Percentiles rank a stretch among this genome's conserved stretches.
phyloP scores from a whole-genome alignment of 371 early-diverging fungal genomes.

The Mycotypha africana region DNA sequence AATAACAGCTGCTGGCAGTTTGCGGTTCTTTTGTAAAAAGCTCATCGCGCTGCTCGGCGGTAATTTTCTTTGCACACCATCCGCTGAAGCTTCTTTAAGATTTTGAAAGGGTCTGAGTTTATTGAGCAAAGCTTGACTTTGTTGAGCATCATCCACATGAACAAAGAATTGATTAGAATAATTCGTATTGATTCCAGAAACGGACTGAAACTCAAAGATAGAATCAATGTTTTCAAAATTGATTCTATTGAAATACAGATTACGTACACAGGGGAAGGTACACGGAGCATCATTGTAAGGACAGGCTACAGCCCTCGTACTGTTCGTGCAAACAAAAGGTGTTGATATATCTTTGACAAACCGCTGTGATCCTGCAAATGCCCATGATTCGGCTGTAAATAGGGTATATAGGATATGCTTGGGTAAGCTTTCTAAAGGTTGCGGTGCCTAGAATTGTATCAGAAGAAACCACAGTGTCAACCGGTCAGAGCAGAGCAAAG shows the following conservation, averaged over 20 bases:
- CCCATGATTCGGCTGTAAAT: slow-evolving; percentile 75
- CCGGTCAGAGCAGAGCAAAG: no score
- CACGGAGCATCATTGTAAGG: slow-evolving; percentile 50
- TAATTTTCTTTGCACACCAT: slow-evolving; percentile 48
- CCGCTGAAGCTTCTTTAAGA: slow-evolving; percentile 36
- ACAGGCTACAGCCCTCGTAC: slow-evolving; percentile 36
- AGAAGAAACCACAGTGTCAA: no score
- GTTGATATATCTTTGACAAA: slow-evolving; percentile 69
- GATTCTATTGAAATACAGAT: slow-evolving; percentile 58
- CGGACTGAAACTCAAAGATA: slow-evolving; percentile 48
- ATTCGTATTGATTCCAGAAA: slow-evolving; percentile 24
- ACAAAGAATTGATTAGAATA: slow-evolving; percentile 26
- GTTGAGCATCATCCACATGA: slow-evolving; percentile 39
- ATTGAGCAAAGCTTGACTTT: slow-evolving; percentile 16
- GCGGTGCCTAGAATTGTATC: slow-evolving; percentile 55
- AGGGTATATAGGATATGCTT: slow-evolving; percentile 70
- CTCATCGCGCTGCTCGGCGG: slow-evolving; percentile 79
- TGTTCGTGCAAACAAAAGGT: slow-evolving; percentile 56
- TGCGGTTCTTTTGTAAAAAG: slow-evolving; percentile 54
- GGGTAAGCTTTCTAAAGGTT: slow-evolving; percentile 33
- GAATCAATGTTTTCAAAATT: slow-evolving; percentile 60
- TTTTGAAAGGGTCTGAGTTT: slow-evolving; percentile 3
- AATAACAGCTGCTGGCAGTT: slow-evolving; percentile 60
- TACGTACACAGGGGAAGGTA: slow-evolving; percentile 56
- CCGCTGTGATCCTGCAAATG: slow-evolving; percentile 74